These are phyloP conservation scores for Monosporozyma aquatica DNA, from an alignment of 805 yeast genomes.

Conservation along the genomic window DNA sequence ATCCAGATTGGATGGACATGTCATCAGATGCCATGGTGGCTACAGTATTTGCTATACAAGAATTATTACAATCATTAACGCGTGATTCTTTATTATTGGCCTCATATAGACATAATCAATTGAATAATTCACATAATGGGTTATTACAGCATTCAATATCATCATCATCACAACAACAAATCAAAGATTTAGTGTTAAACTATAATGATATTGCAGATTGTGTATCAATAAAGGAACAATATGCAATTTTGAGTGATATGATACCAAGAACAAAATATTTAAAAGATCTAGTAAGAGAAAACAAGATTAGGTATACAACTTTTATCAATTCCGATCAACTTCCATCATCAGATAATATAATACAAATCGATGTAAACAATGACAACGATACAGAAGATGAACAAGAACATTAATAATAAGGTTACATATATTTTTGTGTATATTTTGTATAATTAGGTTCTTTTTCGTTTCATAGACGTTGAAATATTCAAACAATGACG, in stretches of 20 bases:
- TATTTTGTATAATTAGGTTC: too few species aligned
- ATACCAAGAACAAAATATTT: constrained; percentile 21
- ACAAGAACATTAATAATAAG: too few species aligned
- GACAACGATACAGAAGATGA: constrained; percentile 1
- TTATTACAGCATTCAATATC: background rate
- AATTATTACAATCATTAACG: constrained; percentile 17
- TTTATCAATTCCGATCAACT: background rate
- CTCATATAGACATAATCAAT: constrained; percentile 12
- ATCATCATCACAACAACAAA: background rate
- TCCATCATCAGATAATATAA: background rate
- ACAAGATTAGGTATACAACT: constrained; percentile 22
- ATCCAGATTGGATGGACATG: constrained; percentile 21
- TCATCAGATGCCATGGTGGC: constrained; percentile 19
- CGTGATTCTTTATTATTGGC: constrained; percentile 12
- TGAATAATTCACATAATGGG: too few species aligned
- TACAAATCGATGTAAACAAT: constrained; percentile 4
- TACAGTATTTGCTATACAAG: constrained; percentile 23
- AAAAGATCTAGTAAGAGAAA: constrained; percentile 18
- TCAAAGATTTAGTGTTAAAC: constrained; percentile 5
- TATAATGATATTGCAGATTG: constrained; percentile 21
- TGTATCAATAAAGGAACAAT: constrained; percentile 14
- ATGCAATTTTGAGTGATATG: constrained; percentile 20
- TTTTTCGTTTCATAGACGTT: too few species aligned
- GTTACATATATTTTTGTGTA: too few species aligned
- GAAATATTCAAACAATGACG: too few species aligned